phyloP scores from a whole-genome alignment of 176 grass and related monocot genomes.

The Guadua angustifolia region DNA sequence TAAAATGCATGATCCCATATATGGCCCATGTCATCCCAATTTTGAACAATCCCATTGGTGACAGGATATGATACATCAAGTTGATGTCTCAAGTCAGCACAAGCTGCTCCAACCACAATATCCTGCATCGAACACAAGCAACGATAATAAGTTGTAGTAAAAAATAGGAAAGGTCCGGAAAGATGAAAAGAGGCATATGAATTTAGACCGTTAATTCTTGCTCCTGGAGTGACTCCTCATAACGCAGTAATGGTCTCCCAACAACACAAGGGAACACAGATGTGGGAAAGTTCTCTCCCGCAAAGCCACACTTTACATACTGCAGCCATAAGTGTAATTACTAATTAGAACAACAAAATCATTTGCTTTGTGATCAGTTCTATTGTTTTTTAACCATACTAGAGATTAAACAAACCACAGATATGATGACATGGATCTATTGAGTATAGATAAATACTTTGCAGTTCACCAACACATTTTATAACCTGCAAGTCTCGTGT shows the following conservation, averaged over 20 bases:
- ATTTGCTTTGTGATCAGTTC: neutral
- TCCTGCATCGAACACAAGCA: slow-evolving; percentile 48
- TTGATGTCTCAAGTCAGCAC: slow-evolving; percentile 87
- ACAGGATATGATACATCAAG: slow-evolving; percentile 96
- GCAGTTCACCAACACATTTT: neutral
- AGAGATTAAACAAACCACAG: neutral
- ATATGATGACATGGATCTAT: neutral
- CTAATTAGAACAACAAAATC: slow-evolving; percentile 21
- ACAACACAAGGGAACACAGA: slow-evolving; percentile 92
- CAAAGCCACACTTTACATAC: slow-evolving; percentile 99
- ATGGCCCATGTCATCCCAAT: slow-evolving; percentile 99
- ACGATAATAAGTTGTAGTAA: neutral
- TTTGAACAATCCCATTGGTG: slow-evolving; percentile 93
- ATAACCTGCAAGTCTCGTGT: neutral
- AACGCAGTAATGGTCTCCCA: slow-evolving; percentile 84
- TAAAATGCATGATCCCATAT: slow-evolving; percentile 98
- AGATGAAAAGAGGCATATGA: neutral
- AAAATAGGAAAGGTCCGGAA: neutral
- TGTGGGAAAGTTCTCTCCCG: slow-evolving; percentile 88
- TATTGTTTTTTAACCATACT: neutral
- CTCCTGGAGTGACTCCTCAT: slow-evolving; percentile 82
- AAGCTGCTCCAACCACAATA: slow-evolving; percentile 87
- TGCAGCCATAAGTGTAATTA: slow-evolving; percentile 42
- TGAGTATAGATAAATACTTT: neutral
- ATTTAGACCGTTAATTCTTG: slow-evolving; percentile 78